Base-by-base conservation (phyloP, 345 rosid species). In the Citrus medica region DNA sequence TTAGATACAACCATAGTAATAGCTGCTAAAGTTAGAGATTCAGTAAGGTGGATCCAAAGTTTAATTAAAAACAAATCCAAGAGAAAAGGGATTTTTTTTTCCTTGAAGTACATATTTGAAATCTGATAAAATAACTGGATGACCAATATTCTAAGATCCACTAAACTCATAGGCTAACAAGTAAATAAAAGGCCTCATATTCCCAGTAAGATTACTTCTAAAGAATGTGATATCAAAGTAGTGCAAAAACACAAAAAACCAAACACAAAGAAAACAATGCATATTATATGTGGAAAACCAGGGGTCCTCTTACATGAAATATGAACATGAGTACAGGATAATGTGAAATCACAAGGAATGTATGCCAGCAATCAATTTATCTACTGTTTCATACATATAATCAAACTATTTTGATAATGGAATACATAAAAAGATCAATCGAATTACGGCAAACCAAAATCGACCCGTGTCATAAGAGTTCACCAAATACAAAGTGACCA, bases 381-480 rank as follows among this genome's bases (percentile, higher is more conserved):
- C 7, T 35, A 63, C n/a, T 58, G 73, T 35, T 66, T 17, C 7
- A 69, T 22, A 12, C 35, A 70, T 17, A 42, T 42, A 63, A 5
- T 38, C 59, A 46, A 74, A 60, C 66, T 28, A 66, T 30, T 7
- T 17, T 10, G 25, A 76, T 9, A 28, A 62, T 21, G 30, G 13
- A 61, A 19, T 51, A 56, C 28, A 56, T 9, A 67, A 56, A 48
- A 70, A 14, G 67, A 77, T 48, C 74, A 79, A 74, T 74, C 65
- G 61, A 81, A 85, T 76, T 65, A 73, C 33, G 7, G 30, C 59
- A 78, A 81, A 85, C 62, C 59, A 58, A 71, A 74, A 61, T 62
- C 32, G 71, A 84, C 79, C 83, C 85, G 80, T 59, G 61, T 38
- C 69, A 65, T 25, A 55, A 75, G 78, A 69, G 67, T 28, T 67